phyloP scores from a whole-genome alignment of 305 asterid species.

The Fraxinus baroniana region DNA sequence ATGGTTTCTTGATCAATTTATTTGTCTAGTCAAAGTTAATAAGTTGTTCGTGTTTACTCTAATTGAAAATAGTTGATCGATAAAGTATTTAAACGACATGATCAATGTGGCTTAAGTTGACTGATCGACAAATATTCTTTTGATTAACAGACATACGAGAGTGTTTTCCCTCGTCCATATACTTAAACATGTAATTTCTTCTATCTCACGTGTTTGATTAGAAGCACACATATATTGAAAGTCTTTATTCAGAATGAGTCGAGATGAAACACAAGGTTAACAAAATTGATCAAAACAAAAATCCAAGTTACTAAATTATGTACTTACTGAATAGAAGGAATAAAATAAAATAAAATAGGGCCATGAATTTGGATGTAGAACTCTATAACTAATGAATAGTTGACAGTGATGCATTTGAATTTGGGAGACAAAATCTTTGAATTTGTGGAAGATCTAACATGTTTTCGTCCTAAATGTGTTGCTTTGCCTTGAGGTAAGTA shows the following conservation, averaged over 20 bases:
- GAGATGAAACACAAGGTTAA: neutral
- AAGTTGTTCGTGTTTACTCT: neutral
- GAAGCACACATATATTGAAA: neutral
- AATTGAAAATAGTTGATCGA: neutral
- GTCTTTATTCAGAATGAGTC: neutral
- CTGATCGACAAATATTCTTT: neutral
- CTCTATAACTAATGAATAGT: constrained; percentile 8
- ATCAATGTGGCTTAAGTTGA: neutral
- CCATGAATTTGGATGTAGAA: constrained; percentile 13
- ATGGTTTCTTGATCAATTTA: neutral
- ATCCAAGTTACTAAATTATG: neutral
- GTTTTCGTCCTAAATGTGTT: neutral
- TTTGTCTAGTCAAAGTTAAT: neutral
- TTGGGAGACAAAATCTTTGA: constrained; percentile 32
- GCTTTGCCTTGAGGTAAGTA: neutral
- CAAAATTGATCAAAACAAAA: neutral
- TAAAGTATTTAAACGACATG: neutral
- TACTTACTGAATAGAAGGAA: neutral
- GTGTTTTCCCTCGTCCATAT: neutral
- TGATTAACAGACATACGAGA: neutral
- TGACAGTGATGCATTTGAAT: constrained; percentile 16
- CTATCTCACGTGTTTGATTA: neutral
- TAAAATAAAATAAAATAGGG: neutral
- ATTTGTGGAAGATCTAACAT: constrained; percentile 27
- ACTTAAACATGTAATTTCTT: neutral